Percentiles rank a stretch among this genome's conserved stretches.
These are phyloP conservation scores for Silene noctiflora DNA, from an alignment of 179 eudicot genomes.

Conservation along the genomic window DNA sequence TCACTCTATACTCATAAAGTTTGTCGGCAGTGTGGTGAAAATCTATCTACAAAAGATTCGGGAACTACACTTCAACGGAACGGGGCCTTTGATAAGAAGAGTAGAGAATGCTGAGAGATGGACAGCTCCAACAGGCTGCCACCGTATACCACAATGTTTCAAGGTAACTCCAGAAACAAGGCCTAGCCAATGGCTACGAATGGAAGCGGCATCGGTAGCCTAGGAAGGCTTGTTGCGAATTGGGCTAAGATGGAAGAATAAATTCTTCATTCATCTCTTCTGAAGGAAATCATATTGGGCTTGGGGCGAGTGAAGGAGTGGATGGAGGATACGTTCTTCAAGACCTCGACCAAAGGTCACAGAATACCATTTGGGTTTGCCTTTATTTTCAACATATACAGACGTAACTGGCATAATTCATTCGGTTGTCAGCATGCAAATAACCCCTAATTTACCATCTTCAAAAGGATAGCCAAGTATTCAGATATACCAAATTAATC, in stretches of 20 bases:
- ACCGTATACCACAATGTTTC: background rate
- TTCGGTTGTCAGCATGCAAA: background rate
- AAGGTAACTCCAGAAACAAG: background rate
- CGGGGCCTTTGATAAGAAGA: background rate
- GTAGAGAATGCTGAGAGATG: background rate
- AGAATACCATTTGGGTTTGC: background rate
- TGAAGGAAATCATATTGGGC: background rate
- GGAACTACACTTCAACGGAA: background rate
- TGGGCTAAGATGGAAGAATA: background rate
- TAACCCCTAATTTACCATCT: background rate
- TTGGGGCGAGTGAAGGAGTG: no score
- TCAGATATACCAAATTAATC: background rate
- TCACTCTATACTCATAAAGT: background rate
- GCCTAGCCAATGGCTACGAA: background rate
- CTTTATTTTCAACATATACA: background rate
- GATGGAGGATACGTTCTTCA: no score
- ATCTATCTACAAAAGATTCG: background rate
- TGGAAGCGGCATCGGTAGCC: background rate
- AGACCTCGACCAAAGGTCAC: background rate
- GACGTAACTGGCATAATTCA: background rate
- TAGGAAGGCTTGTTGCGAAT: background rate
- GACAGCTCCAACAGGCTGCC: background rate
- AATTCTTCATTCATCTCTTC: background rate
- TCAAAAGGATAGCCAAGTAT: slow-evolving; percentile 5
- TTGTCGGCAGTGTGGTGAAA: background rate